phyloP scores from a whole-genome alignment of 371 early-diverging fungal genomes.

The Apophysomyces variabilis region DNA sequence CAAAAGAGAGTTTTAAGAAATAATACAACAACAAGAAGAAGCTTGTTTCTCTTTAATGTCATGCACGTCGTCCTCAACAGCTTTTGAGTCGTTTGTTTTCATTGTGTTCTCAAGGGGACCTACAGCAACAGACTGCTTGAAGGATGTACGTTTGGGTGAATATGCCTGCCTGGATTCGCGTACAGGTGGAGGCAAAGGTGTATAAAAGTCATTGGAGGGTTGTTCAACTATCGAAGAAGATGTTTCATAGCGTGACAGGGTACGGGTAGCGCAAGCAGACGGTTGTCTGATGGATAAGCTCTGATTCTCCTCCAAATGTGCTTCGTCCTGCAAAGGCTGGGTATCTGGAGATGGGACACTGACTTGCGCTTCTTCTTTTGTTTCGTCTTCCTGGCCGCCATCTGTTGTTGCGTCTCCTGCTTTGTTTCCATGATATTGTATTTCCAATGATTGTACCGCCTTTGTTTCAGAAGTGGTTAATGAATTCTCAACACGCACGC shows the following conservation, averaged over 20 bases:
- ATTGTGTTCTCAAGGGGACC: not conserved
- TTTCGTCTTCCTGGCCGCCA: too few relatives aligned
- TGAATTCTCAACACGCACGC: too few relatives aligned
- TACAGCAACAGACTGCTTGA: not conserved
- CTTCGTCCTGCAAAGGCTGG: not conserved
- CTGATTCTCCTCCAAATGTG: not conserved
- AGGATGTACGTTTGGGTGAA: not conserved
- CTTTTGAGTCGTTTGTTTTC: not conserved
- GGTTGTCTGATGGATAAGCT: too few relatives aligned
- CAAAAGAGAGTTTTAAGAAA: not conserved
- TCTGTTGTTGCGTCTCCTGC: too few relatives aligned
- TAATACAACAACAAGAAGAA: slow-evolving; percentile 1
- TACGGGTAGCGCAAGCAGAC: not conserved
- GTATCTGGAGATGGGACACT: too few relatives aligned
- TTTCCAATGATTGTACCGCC: too few relatives aligned
- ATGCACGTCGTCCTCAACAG: not conserved
- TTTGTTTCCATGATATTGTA: too few relatives aligned
- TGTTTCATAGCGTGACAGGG: not conserved
- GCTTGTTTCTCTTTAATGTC: not conserved
- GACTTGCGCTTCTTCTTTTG: too few relatives aligned
- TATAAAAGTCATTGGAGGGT: not conserved
- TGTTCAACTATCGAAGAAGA: too few relatives aligned
- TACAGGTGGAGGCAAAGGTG: not conserved
- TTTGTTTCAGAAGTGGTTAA: too few relatives aligned
- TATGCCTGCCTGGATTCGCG: not conserved